Conservation (phyloP, 352 stramenopile genomes). For the Phytopythium oedochilum region DNA sequence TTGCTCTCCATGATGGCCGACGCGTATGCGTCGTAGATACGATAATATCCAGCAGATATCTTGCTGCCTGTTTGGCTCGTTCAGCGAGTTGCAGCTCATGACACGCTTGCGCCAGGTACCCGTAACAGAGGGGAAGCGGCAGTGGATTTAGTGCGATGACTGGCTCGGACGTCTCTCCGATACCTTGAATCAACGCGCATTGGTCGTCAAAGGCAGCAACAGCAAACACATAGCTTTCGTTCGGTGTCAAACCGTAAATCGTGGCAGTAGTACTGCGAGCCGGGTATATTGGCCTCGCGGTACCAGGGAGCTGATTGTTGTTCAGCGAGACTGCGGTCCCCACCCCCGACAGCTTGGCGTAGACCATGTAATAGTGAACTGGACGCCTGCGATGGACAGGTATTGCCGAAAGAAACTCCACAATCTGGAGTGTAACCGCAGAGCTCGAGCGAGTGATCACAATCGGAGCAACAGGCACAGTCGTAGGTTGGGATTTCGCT, state of each 20-base stretch:
- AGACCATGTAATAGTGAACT: constrained; percentile 76
- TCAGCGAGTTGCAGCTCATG: constrained; percentile 21
- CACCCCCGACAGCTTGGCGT: constrained; percentile 58
- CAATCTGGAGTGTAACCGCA: constrained; percentile 42
- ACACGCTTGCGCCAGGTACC: constrained; percentile 60
- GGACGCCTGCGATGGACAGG: constrained; percentile 18
- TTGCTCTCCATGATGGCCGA: constrained; percentile 42
- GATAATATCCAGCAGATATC: constrained; percentile 39
- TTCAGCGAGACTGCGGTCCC: constrained; percentile 77
- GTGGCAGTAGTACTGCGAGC: constrained; percentile 16
- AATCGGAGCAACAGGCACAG: constrained; percentile 31
- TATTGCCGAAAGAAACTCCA: constrained; percentile 26
- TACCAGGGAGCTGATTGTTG: constrained; percentile 62
- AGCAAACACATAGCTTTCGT: constrained; percentile 84
- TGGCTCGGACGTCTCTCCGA: constrained; percentile 55
- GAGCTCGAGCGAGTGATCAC: constrained; percentile 51
- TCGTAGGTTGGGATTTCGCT: neutral
- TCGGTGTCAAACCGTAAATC: constrained; percentile 48
- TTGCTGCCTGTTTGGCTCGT: constrained; percentile 31
- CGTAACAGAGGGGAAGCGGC: constrained; percentile 56
- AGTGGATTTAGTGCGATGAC: constrained; percentile 69
- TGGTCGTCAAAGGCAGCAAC: constrained; percentile 68
- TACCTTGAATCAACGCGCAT: constrained; percentile 55
- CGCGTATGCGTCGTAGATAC: constrained; percentile 25
- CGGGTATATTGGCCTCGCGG: constrained; percentile 39